Evolutionary conservation across 1,139 yeast genomes (phyloP), one percentile per base, ranked within the genome.

Genomic region (Taphrina pruni): DNA sequence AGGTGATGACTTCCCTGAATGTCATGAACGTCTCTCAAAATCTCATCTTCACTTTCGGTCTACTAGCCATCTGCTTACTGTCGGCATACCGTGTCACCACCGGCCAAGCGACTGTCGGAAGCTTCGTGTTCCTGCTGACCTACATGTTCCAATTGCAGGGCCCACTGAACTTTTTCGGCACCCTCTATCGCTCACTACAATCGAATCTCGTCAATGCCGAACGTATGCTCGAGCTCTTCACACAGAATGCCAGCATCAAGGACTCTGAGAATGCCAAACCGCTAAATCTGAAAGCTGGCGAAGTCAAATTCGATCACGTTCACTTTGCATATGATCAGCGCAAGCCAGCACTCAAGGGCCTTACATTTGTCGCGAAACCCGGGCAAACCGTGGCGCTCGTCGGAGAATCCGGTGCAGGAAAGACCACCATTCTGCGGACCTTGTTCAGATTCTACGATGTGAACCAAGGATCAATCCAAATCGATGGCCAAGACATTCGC

Each of bases 1-100:
- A 90, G 76, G 94, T 93, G 35, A 97, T 97, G 4, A 92, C 97
- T 1, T 92, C 97, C 0, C 82, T 94, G 73, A 96, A 97, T 2
- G 91, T 85, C 75, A 82, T 94, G 72, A 94, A 94, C 75, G 84
- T 96, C 0, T 97, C 98, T 6, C 99, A 94, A 78, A 93, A 90
- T 77, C 77, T 92, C 67, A 93, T 94, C 39, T 94, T 94, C 79
- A 90, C 98, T 0, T 79, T 89, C 48, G 97, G 98, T 0, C 81
- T 94, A 73, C 92, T 98, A 0, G 92, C 89, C 1, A 92, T 94
- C 93, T 94, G 94, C 97, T 93, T 90, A 77, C 88, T 94, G 96
- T 97, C 97, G 21, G 92, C 97, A 75, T 86, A 87, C 71, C 97
- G 98, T 43, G 95, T 94, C 12, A 87, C 92, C 11, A 79, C 84